Evolutionary conservation across 75 land plant genomes (phyloP).

Genomic region (Selaginella tamariscina): DNA sequence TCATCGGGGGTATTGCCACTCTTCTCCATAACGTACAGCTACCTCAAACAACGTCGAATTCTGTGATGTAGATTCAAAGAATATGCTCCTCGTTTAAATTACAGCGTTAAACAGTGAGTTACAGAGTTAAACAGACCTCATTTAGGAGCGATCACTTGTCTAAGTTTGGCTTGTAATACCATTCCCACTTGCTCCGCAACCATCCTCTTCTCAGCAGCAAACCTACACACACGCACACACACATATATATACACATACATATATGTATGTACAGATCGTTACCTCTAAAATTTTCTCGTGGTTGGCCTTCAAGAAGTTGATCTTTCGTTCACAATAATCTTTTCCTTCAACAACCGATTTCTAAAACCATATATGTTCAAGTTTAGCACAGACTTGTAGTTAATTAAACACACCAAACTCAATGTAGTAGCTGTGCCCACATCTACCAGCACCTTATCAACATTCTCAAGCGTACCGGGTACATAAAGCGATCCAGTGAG

Average conservation of each 20-base stretch:
- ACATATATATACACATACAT: no score
- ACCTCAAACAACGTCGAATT: slow-evolving; percentile 60
- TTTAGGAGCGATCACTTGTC: slow-evolving; percentile 17
- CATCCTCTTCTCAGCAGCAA: slow-evolving; percentile 26
- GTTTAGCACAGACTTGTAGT: no score
- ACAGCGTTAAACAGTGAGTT: no score
- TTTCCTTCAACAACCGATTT: slow-evolving; percentile 89
- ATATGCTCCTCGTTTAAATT: no score
- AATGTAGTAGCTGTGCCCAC: slow-evolving; percentile 92
- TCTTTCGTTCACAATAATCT: slow-evolving; percentile 92
- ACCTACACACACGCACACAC: no score
- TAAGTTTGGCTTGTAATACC: slow-evolving; percentile 35
- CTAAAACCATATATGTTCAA: slow-evolving; percentile 31
- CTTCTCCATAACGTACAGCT: slow-evolving; percentile 60
- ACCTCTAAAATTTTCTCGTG: slow-evolving; percentile 94
- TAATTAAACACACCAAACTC: slow-evolving; percentile 40
- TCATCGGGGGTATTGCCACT: slow-evolving; percentile 67
- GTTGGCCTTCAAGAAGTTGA: slow-evolving; percentile 76
- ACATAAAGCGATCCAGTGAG: slow-evolving; percentile 95
- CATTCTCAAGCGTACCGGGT: slow-evolving; percentile 66
- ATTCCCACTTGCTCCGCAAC: slow-evolving; percentile 30
- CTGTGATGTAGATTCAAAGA: no score
- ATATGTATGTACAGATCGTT: slow-evolving; percentile 4
- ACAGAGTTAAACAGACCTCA: no score
- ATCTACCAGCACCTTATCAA: slow-evolving; percentile 76